Conservation (phyloP, 1,284 basidiomycete genomes). For the Pseudozyma thailandica region DNA sequence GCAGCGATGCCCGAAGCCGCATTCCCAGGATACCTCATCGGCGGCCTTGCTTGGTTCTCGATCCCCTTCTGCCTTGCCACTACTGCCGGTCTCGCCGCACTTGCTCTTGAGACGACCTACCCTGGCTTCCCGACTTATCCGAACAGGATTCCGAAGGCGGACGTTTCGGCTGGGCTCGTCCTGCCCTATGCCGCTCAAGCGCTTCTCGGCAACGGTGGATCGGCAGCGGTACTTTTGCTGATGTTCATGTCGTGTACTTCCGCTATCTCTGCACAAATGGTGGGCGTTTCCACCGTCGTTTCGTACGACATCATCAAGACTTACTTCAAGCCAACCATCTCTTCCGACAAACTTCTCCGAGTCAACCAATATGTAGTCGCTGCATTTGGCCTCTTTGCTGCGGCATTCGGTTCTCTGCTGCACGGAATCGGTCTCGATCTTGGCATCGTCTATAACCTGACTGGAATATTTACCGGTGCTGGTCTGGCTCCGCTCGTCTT, state of each 20-base stretch:
- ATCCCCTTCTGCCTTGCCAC: constrained; percentile 60
- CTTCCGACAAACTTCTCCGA: constrained; percentile 45
- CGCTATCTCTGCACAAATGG: constrained; percentile 56
- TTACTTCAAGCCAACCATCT: constrained; percentile 52
- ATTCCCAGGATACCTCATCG: constrained; percentile 58
- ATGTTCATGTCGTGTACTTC: constrained; percentile 65
- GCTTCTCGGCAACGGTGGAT: constrained; percentile 55
- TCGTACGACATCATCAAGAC: constrained; percentile 57
- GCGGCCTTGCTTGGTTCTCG: constrained; percentile 59
- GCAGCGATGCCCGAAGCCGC: constrained; percentile 55
- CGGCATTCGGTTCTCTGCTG: constrained; percentile 59
- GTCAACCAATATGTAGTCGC: constrained; percentile 59
- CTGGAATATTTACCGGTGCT: constrained; percentile 54
- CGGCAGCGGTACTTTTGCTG: constrained; percentile 52
- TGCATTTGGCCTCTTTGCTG: constrained; percentile 61
- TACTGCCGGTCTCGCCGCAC: constrained; percentile 56
- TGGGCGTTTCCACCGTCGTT: constrained; percentile 52
- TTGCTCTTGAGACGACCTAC: constrained; percentile 56
- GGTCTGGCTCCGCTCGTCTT: constrained; percentile 54
- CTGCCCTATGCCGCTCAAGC: constrained; percentile 61
- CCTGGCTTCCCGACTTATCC: constrained; percentile 59
- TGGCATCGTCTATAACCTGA: constrained; percentile 56
- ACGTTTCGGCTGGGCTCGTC: constrained; percentile 59
- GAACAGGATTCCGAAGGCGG: constrained; percentile 44
- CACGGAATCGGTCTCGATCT: constrained; percentile 61